phyloP scores from a whole-genome alignment of 2,329 filamentous ascomycete species.

The Xylariales sp. region DNA sequence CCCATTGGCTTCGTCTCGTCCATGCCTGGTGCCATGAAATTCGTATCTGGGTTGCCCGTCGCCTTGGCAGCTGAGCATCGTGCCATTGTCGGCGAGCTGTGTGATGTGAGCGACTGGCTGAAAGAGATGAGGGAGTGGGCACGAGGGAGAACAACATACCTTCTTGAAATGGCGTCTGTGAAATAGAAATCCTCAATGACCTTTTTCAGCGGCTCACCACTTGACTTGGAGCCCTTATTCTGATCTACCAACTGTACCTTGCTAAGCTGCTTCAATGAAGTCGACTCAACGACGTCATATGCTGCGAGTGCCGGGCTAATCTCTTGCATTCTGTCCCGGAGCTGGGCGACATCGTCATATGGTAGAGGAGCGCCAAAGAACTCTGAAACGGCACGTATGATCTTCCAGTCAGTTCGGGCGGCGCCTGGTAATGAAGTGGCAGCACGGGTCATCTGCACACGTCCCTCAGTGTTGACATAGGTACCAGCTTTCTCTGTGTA shows the following conservation, averaged over 20 bases:
- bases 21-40: conserved; percentile 71
- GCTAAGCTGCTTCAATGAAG: conserved; percentile 68
- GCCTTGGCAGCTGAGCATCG: conserved; percentile 93
- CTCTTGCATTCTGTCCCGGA: conserved; percentile 91
- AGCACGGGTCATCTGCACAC: conserved; percentile 87
- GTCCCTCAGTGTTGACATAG: conserved; percentile 96
- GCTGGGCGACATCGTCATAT: conserved; percentile 85
- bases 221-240: conserved; percentile 81
- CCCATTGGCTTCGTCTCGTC: conserved; percentile 58
- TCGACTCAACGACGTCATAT: conserved; percentile 87
- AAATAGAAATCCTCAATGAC: conserved; percentile 97
- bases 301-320: conserved; percentile 85
- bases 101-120: no score
- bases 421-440: conserved; percentile 87
- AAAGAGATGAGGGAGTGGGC: no score
- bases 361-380: conserved; percentile 83
- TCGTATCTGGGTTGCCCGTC: conserved; percentile 70
- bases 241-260: conserved; percentile 95
- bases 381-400: conserved; percentile 86
- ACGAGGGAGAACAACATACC: no score
- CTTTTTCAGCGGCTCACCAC: conserved; percentile 71
- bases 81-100: conserved; percentile 94
- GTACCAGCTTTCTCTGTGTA: conserved; percentile 97
- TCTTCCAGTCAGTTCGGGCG: conserved; percentile 97
- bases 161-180: conserved; percentile 94